These are phyloP conservation scores for Carex sylvatica DNA, from an alignment of 202 grass and related monocot genomes.

Conservation along the genomic window DNA sequence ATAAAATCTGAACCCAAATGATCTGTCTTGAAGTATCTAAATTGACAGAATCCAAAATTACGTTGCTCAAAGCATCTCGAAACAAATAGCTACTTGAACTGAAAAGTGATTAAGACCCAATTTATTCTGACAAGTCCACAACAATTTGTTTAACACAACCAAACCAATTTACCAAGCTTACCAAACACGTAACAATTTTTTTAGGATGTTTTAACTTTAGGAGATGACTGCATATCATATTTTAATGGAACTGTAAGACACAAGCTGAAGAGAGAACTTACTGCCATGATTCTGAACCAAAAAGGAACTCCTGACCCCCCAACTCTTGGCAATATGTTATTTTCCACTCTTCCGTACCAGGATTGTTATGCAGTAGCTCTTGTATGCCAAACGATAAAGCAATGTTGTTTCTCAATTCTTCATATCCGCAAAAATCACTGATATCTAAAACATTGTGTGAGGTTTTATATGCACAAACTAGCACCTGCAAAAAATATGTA, in stretches of 20 bases:
- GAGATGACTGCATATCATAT: no score
- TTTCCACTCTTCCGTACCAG: neutral
- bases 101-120: no score
- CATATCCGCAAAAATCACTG: neutral
- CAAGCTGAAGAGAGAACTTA: neutral
- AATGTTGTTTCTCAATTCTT: neutral
- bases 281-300: slow-evolving; percentile 4
- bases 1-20: neutral
- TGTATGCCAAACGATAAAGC: neutral
- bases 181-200: no score
- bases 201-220: no score
- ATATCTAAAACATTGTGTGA: neutral
- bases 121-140: no score
- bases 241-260: no score
- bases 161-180: no score
- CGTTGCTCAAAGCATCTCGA: no score
- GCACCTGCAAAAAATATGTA: neutral
- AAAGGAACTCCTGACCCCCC: neutral
- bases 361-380: neutral
- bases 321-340: neutral
- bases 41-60: no score
- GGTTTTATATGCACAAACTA: neutral
- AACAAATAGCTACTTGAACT: no score
- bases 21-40: no score
- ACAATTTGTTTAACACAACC: no score